Conservation (phyloP, 257 asterid genomes). For the Orobanche coerulescens region DNA sequence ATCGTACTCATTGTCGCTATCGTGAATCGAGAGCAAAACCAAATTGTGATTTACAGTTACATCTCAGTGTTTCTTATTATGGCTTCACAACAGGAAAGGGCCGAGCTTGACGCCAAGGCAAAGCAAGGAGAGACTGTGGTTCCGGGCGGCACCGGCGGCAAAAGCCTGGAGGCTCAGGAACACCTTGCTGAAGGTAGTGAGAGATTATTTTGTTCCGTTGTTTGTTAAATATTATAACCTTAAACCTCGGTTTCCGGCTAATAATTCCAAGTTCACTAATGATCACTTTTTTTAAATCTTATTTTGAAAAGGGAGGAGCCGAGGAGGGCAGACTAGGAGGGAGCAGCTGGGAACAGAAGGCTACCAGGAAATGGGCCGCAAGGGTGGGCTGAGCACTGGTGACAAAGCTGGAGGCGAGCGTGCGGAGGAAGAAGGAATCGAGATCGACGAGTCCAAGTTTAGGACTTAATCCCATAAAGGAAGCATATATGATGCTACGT, state of each 20-base stretch:
- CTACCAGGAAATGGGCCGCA: slow-evolving; percentile 54
- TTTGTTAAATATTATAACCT: too few species aligned
- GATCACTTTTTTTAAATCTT: too few species aligned
- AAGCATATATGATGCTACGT: too few species aligned
- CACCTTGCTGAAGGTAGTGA: slow-evolving; percentile 52
- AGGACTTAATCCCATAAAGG: slow-evolving; percentile 12
- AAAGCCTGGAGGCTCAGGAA: slow-evolving; percentile 54
- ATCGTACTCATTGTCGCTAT: not conserved
- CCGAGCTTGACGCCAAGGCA: slow-evolving; percentile 38
- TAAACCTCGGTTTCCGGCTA: too few species aligned
- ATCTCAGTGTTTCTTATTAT: not conserved
- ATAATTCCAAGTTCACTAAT: too few species aligned
- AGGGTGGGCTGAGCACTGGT: slow-evolving; percentile 44
- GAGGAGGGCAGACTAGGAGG: slow-evolving; percentile 53
- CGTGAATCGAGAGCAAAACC: not conserved
- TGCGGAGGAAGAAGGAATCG: slow-evolving; percentile 36
- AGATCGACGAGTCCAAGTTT: slow-evolving; percentile 49
- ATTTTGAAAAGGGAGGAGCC: slow-evolving; percentile 38
- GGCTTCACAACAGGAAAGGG: slow-evolving; percentile 42
- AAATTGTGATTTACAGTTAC: not conserved
- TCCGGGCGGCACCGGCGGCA: slow-evolving; percentile 61
- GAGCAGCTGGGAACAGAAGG: slow-evolving; percentile 56
- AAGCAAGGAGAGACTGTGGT: slow-evolving; percentile 53
- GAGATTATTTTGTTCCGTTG: not conserved
- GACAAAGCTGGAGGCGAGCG: slow-evolving; percentile 39